A percentile compares a stretch with the other conserved stretches of the same genome.
phyloP scores from a whole-genome alignment of 805 yeast species.

The Cyberlindnera japonica region DNA sequence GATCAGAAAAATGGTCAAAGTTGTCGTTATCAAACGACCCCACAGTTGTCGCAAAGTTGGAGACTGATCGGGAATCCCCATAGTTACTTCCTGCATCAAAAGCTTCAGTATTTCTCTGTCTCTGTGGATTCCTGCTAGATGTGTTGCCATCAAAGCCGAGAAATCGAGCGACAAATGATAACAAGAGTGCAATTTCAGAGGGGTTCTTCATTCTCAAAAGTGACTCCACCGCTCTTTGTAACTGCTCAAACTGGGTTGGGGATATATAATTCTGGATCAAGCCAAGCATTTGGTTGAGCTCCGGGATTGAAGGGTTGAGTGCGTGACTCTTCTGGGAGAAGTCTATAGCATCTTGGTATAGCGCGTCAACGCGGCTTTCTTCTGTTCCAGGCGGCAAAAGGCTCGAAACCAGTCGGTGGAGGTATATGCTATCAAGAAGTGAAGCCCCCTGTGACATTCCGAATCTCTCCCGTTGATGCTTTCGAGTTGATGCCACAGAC shows the following conservation, averaged over 20 bases:
- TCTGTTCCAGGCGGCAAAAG: conserved; percentile 14
- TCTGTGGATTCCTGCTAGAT: neutral
- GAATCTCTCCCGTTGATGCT: no score
- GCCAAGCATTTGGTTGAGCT: neutral
- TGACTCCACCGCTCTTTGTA: conserved; percentile 9
- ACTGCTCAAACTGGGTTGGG: conserved; percentile 2
- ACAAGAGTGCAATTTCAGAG: conserved; percentile 10
- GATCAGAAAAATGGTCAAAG: conserved; percentile 35
- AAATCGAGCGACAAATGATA: conserved; percentile 1
- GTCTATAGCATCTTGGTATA: conserved; percentile 19
- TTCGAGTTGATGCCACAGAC: no score
- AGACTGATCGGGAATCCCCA: conserved; percentile 12
- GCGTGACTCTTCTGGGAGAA: conserved; percentile 17
- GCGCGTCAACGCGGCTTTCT: conserved; percentile 12
- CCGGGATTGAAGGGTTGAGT: neutral
- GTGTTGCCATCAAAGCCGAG: neutral
- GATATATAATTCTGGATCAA: neutral
- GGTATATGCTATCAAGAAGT: conserved; percentile 11
- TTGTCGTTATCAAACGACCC: conserved; percentile 37
- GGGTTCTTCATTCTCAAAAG: conserved; percentile 9
- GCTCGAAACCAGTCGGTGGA: conserved; percentile 21
- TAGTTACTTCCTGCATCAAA: neutral
- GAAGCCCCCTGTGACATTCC: conserved; percentile 2
- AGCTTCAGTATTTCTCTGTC: neutral
- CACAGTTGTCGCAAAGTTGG: conserved; percentile 24